Evolutionary conservation across 371 early-diverging fungal genomes (phyloP), one percentile per base, ranked within the genome.

Genomic region (Saksenaea vasiformis): DNA sequence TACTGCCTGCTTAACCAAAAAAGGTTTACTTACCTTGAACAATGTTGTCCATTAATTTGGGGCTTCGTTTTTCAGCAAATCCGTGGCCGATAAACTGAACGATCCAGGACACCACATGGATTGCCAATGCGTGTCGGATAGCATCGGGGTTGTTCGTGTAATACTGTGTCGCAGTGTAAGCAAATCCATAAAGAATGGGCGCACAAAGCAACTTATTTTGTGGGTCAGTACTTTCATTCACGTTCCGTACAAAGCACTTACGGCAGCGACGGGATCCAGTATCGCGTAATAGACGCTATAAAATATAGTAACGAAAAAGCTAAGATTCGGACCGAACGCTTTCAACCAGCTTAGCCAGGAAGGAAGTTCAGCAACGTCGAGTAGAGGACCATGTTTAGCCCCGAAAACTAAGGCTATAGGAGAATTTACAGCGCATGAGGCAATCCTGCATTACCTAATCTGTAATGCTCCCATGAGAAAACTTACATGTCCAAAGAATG

Each of bases 51-150:
- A 92, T 58, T 38, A 98, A 72, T 28, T 94, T 95, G 1, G 98
- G 98, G 1, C 92, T 90, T 67, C 97, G 87, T 66, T 88, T 90
- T 68, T 98, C 98, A 28, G 82, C 87, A 22, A 93, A 74, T 53
- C 90, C 91, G 64, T 98, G 98, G 31, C 95, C 94, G 59, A 89
- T 66, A 73, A 98, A 93, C 76, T 97, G 98, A n/a, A 86, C 74
- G 31, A 92, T 80, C 98, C 98, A 98, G 19, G 90, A 74, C 54
- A 71, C 34, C 27, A 91, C 72, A 70, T 93, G 94, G 37, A 93
- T 62, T 15, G 43, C 68, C 10, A 86, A 39, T 1, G 89, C 87
- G 59, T 84, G 71, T 11, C 67, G 64, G 43, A 78, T 74, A 39
- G 90, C 88, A 54, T 85, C 70, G 1, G 84, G 76, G 26, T 78